These are phyloP conservation scores for Tolypocladium ovalisporum DNA, from an alignment of 2,329 filamentous ascomycete genomes.

Conservation along the genomic window DNA sequence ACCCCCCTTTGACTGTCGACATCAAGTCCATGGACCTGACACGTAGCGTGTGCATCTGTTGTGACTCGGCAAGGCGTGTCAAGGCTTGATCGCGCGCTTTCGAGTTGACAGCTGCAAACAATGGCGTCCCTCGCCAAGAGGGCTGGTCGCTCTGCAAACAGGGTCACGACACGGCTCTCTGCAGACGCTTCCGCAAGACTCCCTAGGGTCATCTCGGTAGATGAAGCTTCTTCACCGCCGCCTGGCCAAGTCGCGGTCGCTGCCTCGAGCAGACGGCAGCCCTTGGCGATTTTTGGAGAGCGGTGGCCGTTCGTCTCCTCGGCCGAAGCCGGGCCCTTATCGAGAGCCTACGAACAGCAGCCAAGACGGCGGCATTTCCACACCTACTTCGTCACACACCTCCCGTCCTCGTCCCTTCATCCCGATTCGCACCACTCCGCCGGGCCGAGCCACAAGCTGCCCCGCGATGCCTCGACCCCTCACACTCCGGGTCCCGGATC, in stretches of 20 bases:
- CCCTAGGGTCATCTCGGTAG: neutral
- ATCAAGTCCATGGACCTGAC: neutral
- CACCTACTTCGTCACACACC: conserved; percentile 94
- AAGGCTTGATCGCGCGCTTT: conserved; percentile 2
- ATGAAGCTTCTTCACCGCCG: neutral
- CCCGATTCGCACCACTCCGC: conserved; percentile 61
- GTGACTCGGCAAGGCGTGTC: conserved; percentile 5
- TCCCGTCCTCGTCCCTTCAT: conserved; percentile 86
- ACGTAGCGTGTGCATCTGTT: neutral
- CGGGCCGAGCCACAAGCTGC: conserved; percentile 73
- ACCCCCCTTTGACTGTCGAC: neutral
- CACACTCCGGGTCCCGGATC: conserved; percentile 49
- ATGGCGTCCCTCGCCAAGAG: conserved; percentile 12
- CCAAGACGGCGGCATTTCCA: conserved; percentile 54
- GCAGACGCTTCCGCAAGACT: conserved; percentile 2
- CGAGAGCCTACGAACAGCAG: conserved; percentile 2
- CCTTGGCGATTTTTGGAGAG: neutral
- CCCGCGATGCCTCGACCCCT: conserved; percentile 72
- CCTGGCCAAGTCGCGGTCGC: neutral
- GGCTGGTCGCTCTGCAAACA: conserved; percentile 9
- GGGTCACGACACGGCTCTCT: conserved; percentile 7
- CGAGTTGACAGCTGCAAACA: conserved; percentile 4
- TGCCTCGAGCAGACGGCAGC: neutral
- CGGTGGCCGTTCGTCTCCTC: neutral
- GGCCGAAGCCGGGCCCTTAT: neutral